Evolutionary conservation across 2,329 filamentous ascomycete species (phyloP), one percentile per base, ranked within the genome.

Genomic region (Fusarium sp.): DNA sequence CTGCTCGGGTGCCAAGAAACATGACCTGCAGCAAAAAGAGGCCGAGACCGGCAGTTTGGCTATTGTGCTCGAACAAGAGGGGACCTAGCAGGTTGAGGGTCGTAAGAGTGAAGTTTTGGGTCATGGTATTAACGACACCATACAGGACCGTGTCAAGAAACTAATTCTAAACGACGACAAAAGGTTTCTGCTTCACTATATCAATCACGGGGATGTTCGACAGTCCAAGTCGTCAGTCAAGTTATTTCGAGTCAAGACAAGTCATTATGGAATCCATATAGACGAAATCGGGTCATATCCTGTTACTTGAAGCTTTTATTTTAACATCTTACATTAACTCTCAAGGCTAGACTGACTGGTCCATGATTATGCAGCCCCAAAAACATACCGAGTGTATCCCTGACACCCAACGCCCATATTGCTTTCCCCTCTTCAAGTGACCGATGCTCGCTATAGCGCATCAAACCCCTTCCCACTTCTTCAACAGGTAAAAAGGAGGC

Each of bases 361-460:
- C 36, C 38, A 46, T 46, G 30, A 43, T 38, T 50, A 48, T 40
- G 32, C 21, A 55, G 21, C 34, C 19, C 19, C 23, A 47, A 52
- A 51, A 61, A 58, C 36, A 55, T 19, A 15, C 43, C 28, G 42
- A 68, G 47, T 62, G 63, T 49, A 55, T 63, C 45, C 56, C 38
- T 67, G 65, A 59, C 65, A 69, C 61, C 65, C 40, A 67, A 68
- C 65, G 65, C 65, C 65, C 58, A 45, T n/a, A 45, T 57, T 58
- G 56, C 51, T 59, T 65, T 40, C 56, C 36, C 36, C 38, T 39
- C 34, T 43, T 45, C 42, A 36, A 40, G 23, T 57, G 45, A 40
- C 36, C 39, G 43, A 19, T 36, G 20, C 26, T 24, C 14, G 42
- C 32, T 24, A 58, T 26, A 42, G 19, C 38, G 36, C 19, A 19